Percentiles rank a stretch among this genome's conserved stretches.
phyloP scores from a whole-genome alignment of 1,284 basidiomycete species.

The Testicularia cyperi region DNA sequence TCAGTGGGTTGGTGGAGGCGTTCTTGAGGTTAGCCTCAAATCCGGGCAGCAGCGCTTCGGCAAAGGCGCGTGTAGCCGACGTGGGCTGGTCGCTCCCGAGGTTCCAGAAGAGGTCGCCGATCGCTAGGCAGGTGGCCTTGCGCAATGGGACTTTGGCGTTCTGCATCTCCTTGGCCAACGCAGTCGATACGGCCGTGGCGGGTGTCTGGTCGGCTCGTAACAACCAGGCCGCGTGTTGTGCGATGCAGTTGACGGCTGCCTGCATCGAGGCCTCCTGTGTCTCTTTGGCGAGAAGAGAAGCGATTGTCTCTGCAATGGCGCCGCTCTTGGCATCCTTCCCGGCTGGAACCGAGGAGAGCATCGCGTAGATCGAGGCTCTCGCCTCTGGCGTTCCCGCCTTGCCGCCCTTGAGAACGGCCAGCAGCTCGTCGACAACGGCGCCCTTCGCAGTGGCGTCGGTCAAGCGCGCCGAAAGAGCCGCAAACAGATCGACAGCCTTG shows the following conservation, averaged over 20 bases:
- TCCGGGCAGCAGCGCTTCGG: conserved; percentile 46
- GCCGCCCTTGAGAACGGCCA: conserved; percentile 41
- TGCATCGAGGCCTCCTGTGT: conserved; percentile 44
- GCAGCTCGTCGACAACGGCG: conserved; percentile 33
- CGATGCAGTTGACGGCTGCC: conserved; percentile 34
- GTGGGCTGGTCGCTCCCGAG: conserved; percentile 7
- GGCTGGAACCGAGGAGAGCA: conserved; percentile 32
- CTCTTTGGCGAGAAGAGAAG: conserved; percentile 48
- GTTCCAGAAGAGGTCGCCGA: conserved; percentile 44
- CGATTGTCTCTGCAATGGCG: conserved; percentile 26
- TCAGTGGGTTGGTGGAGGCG: conserved; percentile 46
- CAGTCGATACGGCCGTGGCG: conserved; percentile 19
- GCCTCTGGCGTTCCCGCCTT: conserved; percentile 46
- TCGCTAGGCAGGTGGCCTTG: conserved; percentile 37
- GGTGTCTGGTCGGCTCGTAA: conserved; percentile 12
- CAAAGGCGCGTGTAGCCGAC: conserved; percentile 26
- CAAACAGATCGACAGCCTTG: conserved; percentile 32
- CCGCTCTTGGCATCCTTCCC: conserved; percentile 17
- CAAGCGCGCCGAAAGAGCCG: conserved; percentile 14
- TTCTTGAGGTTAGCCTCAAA: conserved; percentile 49
- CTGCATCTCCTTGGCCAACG: conserved; percentile 44
- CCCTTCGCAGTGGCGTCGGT: conserved; percentile 10
- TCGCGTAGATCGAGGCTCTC: conserved; percentile 39
- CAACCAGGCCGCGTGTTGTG: conserved; percentile 28
- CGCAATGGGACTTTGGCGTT: conserved; percentile 46